These are phyloP conservation scores for Epichloe scottii DNA, from an alignment of 2,329 filamentous ascomycete genomes.

Conservation along the genomic window DNA sequence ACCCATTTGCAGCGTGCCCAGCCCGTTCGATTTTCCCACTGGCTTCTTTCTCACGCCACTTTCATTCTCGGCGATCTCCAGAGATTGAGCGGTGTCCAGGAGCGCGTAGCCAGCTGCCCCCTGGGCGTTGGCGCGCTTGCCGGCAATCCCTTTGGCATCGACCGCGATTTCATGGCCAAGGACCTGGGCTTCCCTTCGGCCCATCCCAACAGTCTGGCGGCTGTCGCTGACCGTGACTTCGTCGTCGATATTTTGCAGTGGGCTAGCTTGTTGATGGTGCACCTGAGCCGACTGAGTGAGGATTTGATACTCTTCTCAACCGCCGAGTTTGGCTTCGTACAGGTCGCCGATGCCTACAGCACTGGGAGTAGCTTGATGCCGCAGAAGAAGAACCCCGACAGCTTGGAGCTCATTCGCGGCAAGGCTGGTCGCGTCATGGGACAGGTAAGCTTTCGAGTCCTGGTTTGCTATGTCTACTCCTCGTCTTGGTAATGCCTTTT, in stretches of 20 bases:
- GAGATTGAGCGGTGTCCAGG: conserved; percentile 12
- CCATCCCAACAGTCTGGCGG: conserved; percentile 57
- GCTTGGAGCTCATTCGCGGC: conserved; percentile 15
- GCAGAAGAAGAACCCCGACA: conserved; percentile 11
- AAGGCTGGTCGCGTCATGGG: conserved; percentile 15
- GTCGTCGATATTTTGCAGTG: conserved; percentile 50
- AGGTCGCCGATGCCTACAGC: conserved; percentile 1
- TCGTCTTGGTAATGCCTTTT: not conserved
- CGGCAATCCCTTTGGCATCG: conserved; percentile 17
- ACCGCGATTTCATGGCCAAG: conserved; percentile 24
- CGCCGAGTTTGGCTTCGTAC: conserved; percentile 1
- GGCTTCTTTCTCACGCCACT: conserved; percentile 13
- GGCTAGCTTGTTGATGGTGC: conserved; percentile 6
- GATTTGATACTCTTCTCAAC: conserved; percentile 1
- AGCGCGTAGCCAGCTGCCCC: conserved; percentile 15
- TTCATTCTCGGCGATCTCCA: conserved; percentile 15
- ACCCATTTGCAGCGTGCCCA: conserved; percentile 16
- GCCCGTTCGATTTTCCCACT: conserved; percentile 13
- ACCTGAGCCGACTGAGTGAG: conserved; percentile 6
- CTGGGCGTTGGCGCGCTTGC: conserved; percentile 17
- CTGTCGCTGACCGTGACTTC: conserved; percentile 60
- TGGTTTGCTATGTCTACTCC: not conserved
- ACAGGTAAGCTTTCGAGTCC: conserved; percentile 4
- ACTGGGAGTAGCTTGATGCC: conserved; percentile 2
- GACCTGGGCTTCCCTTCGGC: conserved; percentile 62